Evolutionary conservation across 192 early-diverging fungal species (phyloP).

Genomic region (Spinellus fusiger): DNA sequence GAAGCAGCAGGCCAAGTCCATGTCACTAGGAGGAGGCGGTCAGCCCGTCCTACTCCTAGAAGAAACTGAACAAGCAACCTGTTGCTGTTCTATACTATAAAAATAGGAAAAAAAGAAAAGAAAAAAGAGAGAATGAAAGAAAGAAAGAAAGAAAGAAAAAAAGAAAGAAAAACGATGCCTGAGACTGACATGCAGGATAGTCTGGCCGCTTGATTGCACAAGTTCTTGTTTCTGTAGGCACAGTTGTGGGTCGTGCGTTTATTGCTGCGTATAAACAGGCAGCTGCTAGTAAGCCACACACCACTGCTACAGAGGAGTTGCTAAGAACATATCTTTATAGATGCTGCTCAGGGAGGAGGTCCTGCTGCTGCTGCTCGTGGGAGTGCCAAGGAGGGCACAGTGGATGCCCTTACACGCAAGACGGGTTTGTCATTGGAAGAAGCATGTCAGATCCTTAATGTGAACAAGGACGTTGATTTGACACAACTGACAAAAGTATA

Average conservation of each 20-base stretch:
- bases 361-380: slow-evolving; percentile 44
- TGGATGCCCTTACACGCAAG: slow-evolving; percentile 65
- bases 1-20: background rate
- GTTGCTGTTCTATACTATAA: no score
- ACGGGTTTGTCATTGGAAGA: slow-evolving; percentile 88
- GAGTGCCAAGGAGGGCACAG: slow-evolving; percentile 50
- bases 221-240: slow-evolving; percentile 68
- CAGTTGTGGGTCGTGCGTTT: slow-evolving; percentile 86
- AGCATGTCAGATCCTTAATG: slow-evolving; percentile 84
- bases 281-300: slow-evolving; percentile 70
- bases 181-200: no score
- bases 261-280: slow-evolving; percentile 91
- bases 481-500: slow-evolving; percentile 44
- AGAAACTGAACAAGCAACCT: no score
- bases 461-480: slow-evolving; percentile 58
- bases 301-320: no score
- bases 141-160: background rate
- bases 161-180: background rate
- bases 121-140: no score
- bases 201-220: slow-evolving; percentile 69
- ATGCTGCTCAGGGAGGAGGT: slow-evolving; percentile 59
- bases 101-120: no score
- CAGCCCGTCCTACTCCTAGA: no score
- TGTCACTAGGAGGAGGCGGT: background rate
- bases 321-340: slow-evolving; percentile 26